Conservation (phyloP, 2,329 filamentous ascomycete genomes). For the Penicillium concentricum region DNA sequence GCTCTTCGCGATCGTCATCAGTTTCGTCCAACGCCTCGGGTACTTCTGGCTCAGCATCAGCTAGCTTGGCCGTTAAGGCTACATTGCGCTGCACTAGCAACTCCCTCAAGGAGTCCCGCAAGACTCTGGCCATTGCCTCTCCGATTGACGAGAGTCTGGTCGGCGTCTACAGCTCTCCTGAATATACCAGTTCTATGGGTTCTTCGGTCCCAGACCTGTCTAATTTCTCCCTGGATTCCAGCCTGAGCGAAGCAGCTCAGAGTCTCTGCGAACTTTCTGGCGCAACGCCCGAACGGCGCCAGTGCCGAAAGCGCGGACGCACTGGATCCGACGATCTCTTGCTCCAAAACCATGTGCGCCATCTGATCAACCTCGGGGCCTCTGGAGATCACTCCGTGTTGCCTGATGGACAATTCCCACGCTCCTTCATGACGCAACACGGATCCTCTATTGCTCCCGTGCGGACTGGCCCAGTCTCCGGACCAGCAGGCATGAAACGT, state of each 20-base stretch:
- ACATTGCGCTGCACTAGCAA: constrained; percentile 41
- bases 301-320: constrained; percentile 42
- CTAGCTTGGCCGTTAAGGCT: constrained; percentile 41
- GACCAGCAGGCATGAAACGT: constrained; percentile 41
- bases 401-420: constrained; percentile 32
- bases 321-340: constrained; percentile 40
- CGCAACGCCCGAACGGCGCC: constrained; percentile 28
- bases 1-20: constrained; percentile 53
- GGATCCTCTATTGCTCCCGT: constrained; percentile 12
- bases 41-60: constrained; percentile 27
- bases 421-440: constrained; percentile 33
- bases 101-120: constrained; percentile 38
- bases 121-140: constrained; percentile 37
- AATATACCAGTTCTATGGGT: constrained; percentile 27
- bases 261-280: constrained; percentile 44
- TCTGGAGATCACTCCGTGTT: constrained; percentile 28
- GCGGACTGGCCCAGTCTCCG: constrained; percentile 30
- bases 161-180: constrained; percentile 38
- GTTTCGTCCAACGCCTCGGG: constrained; percentile 45
- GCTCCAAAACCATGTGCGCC: constrained; percentile 41
- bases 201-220: constrained; percentile 36
- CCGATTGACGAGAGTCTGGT: constrained; percentile 39
- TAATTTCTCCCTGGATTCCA: constrained; percentile 34
- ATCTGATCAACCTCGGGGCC: constrained; percentile 33
- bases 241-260: constrained; percentile 41